Conservation (phyloP, 257 asterid genomes). For the Anisodus tanguticus region DNA sequence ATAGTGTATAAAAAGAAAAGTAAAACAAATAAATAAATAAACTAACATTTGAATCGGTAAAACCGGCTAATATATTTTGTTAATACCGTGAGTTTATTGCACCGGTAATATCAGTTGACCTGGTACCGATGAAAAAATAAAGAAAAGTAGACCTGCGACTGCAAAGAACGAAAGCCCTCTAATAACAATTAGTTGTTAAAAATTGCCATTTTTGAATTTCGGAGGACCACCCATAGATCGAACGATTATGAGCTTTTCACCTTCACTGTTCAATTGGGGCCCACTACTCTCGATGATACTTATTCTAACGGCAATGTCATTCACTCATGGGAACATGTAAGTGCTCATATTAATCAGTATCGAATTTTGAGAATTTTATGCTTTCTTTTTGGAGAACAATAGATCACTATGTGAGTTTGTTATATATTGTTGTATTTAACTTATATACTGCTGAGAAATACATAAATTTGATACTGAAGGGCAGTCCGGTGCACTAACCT, state of each 20-base stretch:
- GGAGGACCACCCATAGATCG: background rate
- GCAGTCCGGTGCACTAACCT: too few species aligned
- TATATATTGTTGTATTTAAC: background rate
- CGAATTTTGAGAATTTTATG: background rate
- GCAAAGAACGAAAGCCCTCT: too few species aligned
- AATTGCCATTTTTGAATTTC: background rate
- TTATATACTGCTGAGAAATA: background rate
- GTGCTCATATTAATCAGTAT: conserved; percentile 13
- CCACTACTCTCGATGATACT: background rate
- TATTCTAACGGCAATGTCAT: conserved; percentile 22
- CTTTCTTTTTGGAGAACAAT: background rate
- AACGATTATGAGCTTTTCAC: background rate
- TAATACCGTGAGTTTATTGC: too few species aligned
- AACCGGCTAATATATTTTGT: too few species aligned
- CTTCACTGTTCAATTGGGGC: background rate
- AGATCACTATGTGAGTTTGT: background rate
- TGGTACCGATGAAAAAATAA: too few species aligned
- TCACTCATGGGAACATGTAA: conserved; percentile 34
- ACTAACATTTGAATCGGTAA: too few species aligned
- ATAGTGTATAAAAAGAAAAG: too few species aligned
- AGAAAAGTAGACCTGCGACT: too few species aligned
- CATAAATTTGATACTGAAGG: background rate
- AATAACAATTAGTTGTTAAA: too few species aligned
- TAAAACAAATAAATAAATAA: too few species aligned
- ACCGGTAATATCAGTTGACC: too few species aligned